A percentile compares a stretch with the other conserved stretches of the same genome.
These are phyloP conservation scores for Saccharomycopsis hybrid DNA, from an alignment of 1,139 yeast species.

Conservation along the genomic window DNA sequence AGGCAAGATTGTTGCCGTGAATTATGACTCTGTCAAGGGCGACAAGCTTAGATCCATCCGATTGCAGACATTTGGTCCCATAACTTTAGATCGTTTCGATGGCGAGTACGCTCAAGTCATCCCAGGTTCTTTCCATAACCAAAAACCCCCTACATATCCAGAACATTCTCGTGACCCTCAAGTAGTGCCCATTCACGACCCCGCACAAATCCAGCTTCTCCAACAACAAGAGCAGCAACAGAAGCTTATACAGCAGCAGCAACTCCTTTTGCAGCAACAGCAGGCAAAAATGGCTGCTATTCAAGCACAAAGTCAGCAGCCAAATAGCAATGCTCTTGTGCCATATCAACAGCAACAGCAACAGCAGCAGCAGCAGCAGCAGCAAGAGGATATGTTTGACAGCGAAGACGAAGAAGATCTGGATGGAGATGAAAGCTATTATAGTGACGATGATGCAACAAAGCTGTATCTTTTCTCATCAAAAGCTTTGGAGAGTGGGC, in stretches of 20 bases:
- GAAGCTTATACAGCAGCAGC: neutral
- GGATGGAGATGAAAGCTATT: slow-evolving; percentile 4
- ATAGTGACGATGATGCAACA: neutral
- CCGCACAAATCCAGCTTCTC: neutral
- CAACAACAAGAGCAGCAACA: neutral
- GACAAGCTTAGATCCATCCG: neutral
- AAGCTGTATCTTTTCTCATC: slow-evolving; percentile 6
- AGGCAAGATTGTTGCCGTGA: slow-evolving; percentile 3
- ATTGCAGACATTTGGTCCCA: slow-evolving; percentile 1
- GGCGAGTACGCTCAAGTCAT: slow-evolving; percentile 1
- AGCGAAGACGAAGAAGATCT: slow-evolving; percentile 1
- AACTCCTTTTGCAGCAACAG: neutral
- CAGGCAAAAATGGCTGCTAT: neutral
- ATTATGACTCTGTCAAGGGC: slow-evolving; percentile 1
- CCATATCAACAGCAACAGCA: neutral
- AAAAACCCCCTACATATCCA: neutral
- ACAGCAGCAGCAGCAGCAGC: neutral
- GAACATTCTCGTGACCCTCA: neutral
- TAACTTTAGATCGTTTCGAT: neutral
- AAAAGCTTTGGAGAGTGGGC: neutral
- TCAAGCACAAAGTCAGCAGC: neutral
- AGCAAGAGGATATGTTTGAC: neutral
- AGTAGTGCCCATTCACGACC: no score
- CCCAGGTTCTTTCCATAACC: neutral
- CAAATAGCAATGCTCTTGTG: neutral